phyloP scores from a whole-genome alignment of 2,329 filamentous ascomycete species.

The Sporothrix brasiliensis region DNA sequence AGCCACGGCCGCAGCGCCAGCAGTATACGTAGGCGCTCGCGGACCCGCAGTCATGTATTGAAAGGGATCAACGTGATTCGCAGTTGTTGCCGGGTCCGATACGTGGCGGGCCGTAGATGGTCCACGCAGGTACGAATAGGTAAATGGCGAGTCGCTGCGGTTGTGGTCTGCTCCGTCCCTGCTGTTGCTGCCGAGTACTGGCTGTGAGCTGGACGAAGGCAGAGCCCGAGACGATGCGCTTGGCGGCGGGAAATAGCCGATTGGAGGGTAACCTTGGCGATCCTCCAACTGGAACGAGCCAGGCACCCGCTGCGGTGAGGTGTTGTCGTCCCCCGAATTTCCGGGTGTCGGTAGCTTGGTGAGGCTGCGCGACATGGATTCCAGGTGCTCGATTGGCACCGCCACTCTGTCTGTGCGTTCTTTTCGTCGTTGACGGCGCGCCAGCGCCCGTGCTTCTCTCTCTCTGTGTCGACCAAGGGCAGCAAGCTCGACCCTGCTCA shows the following conservation, averaged over 20 bases:
- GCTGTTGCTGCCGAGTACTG: conserved; percentile 42
- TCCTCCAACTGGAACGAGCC: conserved; percentile 46
- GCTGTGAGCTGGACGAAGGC: conserved; percentile 41
- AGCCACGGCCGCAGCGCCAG: conserved; percentile 43
- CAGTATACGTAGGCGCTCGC: conserved; percentile 44
- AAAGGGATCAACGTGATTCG: conserved; percentile 51
- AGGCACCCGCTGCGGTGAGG: conserved; percentile 43
- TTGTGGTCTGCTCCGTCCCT: conserved; percentile 41
- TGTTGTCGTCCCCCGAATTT: conserved; percentile 40
- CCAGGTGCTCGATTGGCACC: conserved; percentile 58
- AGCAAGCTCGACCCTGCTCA: conserved; percentile 77
- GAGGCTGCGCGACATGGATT: conserved; percentile 46
- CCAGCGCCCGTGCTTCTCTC: conserved; percentile 56
- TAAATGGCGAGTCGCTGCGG: conserved; percentile 49
- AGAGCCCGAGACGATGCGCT: conserved; percentile 35
- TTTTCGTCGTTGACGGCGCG: conserved; percentile 36
- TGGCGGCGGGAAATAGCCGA: conserved; percentile 57
- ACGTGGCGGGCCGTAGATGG: conserved; percentile 46
- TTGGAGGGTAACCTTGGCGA: conserved; percentile 48
- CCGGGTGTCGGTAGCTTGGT: conserved; percentile 36
- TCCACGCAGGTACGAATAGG: conserved; percentile 50
- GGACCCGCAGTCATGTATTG: conserved; percentile 55
- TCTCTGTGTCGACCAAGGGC: conserved; percentile 72
- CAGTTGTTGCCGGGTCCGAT: conserved; percentile 48
- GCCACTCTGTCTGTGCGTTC: conserved; percentile 51